Evolutionary conservation across 176 grass and related monocot genomes (phyloP).

Genomic region (Zizania latifolia): DNA sequence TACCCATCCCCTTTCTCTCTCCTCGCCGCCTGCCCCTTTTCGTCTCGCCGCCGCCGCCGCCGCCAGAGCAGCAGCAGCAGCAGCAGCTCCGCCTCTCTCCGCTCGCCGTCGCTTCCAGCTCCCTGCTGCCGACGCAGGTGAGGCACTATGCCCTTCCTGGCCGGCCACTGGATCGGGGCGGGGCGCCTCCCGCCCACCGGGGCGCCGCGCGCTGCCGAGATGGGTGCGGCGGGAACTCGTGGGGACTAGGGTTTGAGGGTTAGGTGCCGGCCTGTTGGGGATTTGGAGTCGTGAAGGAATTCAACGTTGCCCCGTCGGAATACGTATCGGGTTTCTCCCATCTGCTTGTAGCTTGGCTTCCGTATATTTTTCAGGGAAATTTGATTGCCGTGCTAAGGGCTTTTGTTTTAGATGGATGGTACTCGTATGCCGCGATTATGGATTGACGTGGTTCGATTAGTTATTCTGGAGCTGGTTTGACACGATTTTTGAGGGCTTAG

Average conservation of each 20-base stretch:
- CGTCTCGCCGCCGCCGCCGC: constrained; percentile 9
- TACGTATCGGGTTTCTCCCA: background rate
- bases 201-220: background rate
- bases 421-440: background rate
- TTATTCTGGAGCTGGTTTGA: background rate
- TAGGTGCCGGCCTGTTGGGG: constrained; percentile 1
- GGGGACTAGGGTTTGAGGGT: constrained; percentile 20
- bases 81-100: too few species aligned
- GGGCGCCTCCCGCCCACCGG: too few species aligned
- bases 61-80: too few species aligned
- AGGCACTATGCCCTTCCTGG: background rate
- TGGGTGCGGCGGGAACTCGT: background rate
- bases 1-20: background rate
- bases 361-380: background rate
- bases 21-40: constrained; percentile 1
- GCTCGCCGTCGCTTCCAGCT: background rate
- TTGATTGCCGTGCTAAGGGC: background rate
- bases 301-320: background rate
- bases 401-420: background rate
- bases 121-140: constrained; percentile 26
- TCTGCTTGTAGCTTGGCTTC: background rate
- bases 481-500: background rate
- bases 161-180: constrained; percentile 17
- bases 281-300: background rate
- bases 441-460: background rate